A percentile compares a stretch with the other conserved stretches of the same genome.
Conservation (phyloP, 257 asterid species). For the Solanum tacnaense region DNA sequence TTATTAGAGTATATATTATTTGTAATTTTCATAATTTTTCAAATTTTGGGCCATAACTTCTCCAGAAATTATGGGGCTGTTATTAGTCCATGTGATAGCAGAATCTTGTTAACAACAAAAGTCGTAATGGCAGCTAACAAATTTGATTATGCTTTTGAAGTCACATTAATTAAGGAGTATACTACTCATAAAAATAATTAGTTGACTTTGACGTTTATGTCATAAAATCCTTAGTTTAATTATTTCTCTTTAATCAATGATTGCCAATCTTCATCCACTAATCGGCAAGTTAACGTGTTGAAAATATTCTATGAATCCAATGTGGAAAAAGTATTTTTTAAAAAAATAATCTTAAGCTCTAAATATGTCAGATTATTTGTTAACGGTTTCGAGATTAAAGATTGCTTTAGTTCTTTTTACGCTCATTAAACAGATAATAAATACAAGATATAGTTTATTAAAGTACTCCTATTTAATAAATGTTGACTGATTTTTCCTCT, state of each 20-base stretch:
- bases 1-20: too few relatives aligned
- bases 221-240: background rate
- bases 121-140: background rate
- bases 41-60: background rate
- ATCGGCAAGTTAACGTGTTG: background rate
- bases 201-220: background rate
- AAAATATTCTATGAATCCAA: background rate
- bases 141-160: background rate
- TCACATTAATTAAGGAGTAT: background rate
- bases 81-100: background rate
- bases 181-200: background rate
- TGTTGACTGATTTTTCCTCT: background rate
- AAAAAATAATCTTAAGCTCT: too few relatives aligned
- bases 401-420: too few relatives aligned
- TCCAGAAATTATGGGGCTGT: background rate
- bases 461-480: background rate
- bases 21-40: too few relatives aligned
- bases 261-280: background rate
- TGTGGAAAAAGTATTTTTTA: background rate
- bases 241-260: background rate
- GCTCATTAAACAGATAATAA: too few relatives aligned
- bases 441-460: too few relatives aligned
- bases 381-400: too few relatives aligned
- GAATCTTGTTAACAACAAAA: background rate
- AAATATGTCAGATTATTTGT: background rate